A percentile compares a stretch with the other conserved stretches of the same genome.
phyloP scores from a whole-genome alignment of 306 rosid species.

The Rosa rugosa region DNA sequence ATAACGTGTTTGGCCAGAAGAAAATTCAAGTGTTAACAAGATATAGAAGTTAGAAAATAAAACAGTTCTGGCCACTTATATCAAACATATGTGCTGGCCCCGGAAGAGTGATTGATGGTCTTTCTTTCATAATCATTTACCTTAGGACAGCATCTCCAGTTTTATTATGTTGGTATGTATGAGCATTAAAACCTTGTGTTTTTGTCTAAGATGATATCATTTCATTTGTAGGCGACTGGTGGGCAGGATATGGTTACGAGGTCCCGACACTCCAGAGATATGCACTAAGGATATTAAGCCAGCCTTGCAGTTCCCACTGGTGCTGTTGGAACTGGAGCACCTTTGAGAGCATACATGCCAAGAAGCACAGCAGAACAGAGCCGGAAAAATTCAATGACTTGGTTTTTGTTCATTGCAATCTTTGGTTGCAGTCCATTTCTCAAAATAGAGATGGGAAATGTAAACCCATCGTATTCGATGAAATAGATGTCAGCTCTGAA shows the following conservation, averaged over 20 bases:
- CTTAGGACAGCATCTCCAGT: background rate
- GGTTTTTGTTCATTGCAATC: conserved; percentile 70
- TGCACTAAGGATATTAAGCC: conserved; percentile 63
- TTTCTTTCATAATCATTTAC: background rate
- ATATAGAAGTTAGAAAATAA: background rate
- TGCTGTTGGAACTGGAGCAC: conserved; percentile 65
- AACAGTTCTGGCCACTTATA: background rate
- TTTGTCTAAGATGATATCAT: background rate
- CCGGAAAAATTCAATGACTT: conserved; percentile 51
- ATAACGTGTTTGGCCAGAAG: background rate
- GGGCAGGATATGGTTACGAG: conserved; percentile 73
- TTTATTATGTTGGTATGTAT: background rate
- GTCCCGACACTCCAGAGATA: conserved; percentile 62
- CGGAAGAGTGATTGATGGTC: background rate
- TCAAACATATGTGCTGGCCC: background rate
- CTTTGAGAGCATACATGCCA: conserved; percentile 47
- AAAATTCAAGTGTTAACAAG: background rate
- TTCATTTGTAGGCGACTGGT: conserved; percentile 65
- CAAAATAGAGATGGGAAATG: conserved; percentile 41
- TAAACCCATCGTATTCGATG: conserved; percentile 50
- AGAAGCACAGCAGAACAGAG: conserved; percentile 42
- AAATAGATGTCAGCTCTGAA: conserved; percentile 57
- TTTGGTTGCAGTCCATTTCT: conserved; percentile 51
- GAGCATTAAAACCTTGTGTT: background rate
- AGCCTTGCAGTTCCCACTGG: conserved; percentile 75